phyloP scores from a whole-genome alignment of 768 basidiomycete genomes.

The Harrya chromipes region DNA sequence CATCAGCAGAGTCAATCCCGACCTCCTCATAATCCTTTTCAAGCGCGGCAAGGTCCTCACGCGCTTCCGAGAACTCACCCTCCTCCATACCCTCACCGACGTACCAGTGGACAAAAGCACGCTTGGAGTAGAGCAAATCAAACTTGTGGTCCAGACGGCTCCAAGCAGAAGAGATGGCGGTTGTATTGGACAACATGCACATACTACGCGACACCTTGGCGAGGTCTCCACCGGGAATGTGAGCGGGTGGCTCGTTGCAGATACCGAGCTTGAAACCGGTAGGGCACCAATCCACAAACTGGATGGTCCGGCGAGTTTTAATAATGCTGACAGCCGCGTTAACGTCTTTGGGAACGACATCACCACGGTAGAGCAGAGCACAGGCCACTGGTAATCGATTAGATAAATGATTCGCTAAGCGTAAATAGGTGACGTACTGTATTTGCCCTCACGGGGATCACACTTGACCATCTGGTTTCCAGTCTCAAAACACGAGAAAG shows the following conservation, averaged over 20 bases:
- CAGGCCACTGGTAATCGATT: conserved; percentile 50
- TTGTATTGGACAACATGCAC: conserved; percentile 79
- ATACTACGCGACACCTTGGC: conserved; percentile 73
- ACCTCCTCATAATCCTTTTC: conserved; percentile 97
- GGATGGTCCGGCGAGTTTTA: conserved; percentile 77
- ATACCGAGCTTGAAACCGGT: conserved; percentile 80
- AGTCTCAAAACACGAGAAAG: conserved; percentile 81
- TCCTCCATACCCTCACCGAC: conserved; percentile 81
- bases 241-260: conserved; percentile 74
- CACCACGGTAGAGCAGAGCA: conserved; percentile 69
- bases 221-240: conserved; percentile 72
- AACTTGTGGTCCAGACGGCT: conserved; percentile 75
- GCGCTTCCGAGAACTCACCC: conserved; percentile 98
- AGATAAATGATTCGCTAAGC: not conserved
- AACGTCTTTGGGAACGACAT: conserved; percentile 77
- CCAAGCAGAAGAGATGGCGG: conserved; percentile 72
- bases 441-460: conserved; percentile 77
- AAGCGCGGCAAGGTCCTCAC: conserved; percentile 99
- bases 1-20: conserved; percentile 51
- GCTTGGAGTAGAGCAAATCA: conserved; percentile 72
- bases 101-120: conserved; percentile 58
- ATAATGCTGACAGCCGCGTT: conserved; percentile 70
- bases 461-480: conserved; percentile 82
- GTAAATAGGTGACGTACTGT: conserved; percentile 42
- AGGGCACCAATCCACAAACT: conserved; percentile 77